Base-by-base conservation (phyloP, 176 grass and related monocot genomes). In the Otatea glauca region DNA sequence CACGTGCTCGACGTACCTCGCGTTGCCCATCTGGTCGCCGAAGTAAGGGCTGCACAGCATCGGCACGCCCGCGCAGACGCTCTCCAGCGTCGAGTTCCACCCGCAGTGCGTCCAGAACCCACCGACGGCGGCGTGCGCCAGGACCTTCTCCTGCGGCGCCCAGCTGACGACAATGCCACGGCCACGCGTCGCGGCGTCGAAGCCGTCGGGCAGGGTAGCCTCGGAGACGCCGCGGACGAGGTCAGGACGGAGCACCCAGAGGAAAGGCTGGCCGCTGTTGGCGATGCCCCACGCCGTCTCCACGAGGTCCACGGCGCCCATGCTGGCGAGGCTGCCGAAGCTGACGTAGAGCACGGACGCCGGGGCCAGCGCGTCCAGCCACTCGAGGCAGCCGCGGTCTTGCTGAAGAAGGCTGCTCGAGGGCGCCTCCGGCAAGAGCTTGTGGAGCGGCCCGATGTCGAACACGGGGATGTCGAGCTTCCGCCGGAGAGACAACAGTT, bases 61-160 rank as follows among this genome's bases (percentile, higher is more conserved):
- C 44, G 9, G 44, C 44, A 12, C 9, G 44, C 43, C 43, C 9
- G 1, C 43, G 0, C 43, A 44, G 9, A 44, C 43, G 43, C 84
- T 70, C 42, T 91, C 89, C 55, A 83, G 29, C 0, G 17, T 15
- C 0, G 90, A 92, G 79, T 92, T 91, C 86, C 90, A 92, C 17
- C 86, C 86, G 24, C 86, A 86, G 56, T 92, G 90, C 21, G 76
- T 88, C 55, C 90, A 27, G 74, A 94, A 94, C 0, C 74, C 83
- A 5, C 87, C 92, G 9, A 97, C 56, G 4, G 88, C 83, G 0
- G 25, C n/a, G 68, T 94, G 88, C 48, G 54, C 29, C n/a, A 80
- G 21, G 38, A 92, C 90, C 32, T 92, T 78, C 11, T 86, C 63
- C 39, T 88, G 90, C 1, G 90, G 90, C 2, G 86, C 86, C 90